phyloP scores from a whole-genome alignment of 352 stramenopile species.

The Globisporangium mamillatum region DNA sequence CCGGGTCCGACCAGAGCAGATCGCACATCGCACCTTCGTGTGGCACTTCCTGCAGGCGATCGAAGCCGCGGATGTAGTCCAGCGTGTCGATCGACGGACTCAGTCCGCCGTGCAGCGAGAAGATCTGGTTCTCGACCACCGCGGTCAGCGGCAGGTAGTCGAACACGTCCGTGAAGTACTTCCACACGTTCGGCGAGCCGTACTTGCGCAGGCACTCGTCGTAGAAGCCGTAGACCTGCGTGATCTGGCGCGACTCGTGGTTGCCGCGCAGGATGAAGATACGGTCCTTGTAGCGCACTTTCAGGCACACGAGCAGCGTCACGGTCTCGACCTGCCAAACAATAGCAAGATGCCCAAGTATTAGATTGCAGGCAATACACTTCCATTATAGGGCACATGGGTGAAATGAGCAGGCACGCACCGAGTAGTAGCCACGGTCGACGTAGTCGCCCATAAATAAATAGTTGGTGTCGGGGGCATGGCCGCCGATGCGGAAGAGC shows the following conservation, averaged over 20 bases:
- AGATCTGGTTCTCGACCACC: constrained; percentile 92
- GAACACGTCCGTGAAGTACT: constrained; percentile 88
- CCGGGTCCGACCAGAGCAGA: constrained; percentile 97
- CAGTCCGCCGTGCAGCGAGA: constrained; percentile 88
- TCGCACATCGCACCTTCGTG: constrained; percentile 98
- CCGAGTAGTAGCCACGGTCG: constrained; percentile 97
- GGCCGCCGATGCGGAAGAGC: constrained; percentile 80
- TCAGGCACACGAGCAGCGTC: constrained; percentile 91
- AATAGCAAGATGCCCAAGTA: neutral
- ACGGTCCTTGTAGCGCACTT: constrained; percentile 92
- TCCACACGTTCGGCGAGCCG: constrained; percentile 80
- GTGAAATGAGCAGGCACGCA: constrained; percentile 11
- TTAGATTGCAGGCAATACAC: constrained; percentile 10
- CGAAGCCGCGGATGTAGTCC: constrained; percentile 93
- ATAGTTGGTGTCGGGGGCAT: constrained; percentile 94
- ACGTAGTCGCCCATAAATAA: constrained; percentile 99
- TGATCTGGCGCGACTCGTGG: constrained; percentile 97
- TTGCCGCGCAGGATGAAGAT: constrained; percentile 90
- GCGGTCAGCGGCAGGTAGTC: constrained; percentile 96
- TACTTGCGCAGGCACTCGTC: constrained; percentile 99
- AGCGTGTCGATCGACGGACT: constrained; percentile 89
- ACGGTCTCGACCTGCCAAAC: constrained; percentile 78
- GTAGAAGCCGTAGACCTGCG: constrained; percentile 97
- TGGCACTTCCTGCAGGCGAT: constrained; percentile 94
- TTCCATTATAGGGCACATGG: no score